Percentiles rank a stretch among this genome's conserved stretches.
These are phyloP conservation scores for Mortierella sp. DNA, from an alignment of 371 early-diverging fungal genomes.

Conservation along the genomic window DNA sequence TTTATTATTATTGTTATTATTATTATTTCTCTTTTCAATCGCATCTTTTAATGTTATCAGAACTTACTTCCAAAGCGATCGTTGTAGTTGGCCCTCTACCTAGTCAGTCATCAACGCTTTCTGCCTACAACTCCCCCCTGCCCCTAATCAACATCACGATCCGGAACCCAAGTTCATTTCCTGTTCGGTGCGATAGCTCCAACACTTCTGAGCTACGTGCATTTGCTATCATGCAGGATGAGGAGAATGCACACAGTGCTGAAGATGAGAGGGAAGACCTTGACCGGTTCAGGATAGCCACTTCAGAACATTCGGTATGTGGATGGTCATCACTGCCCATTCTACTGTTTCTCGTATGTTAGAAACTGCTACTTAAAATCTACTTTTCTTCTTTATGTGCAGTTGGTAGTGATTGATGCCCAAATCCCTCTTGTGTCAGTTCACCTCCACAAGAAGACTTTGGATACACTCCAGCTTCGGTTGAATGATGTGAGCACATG, in stretches of 20 bases:
- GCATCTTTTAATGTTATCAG: conserved; percentile 4
- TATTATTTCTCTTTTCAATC: too few relatives aligned
- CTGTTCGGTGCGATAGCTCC: conserved; percentile 16
- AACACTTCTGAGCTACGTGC: conserved; percentile 18
- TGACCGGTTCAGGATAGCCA: conserved; percentile 70
- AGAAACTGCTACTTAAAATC: conserved; percentile 1
- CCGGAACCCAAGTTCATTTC: conserved; percentile 16
- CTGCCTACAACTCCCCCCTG: conserved; percentile 22
- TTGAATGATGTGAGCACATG: conserved; percentile 77
- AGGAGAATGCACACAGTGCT: conserved; percentile 63
- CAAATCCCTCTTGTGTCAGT: conserved; percentile 72
- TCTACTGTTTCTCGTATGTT: background rate
- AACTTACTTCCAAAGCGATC: conserved; percentile 28
- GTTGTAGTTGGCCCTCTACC: conserved; percentile 26
- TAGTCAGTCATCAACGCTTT: conserved; percentile 18
- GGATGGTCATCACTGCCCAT: conserved; percentile 13
- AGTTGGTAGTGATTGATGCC: conserved; percentile 72
- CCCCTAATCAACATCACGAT: conserved; percentile 33
- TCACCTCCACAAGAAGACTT: conserved; percentile 63
- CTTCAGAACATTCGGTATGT: conserved; percentile 72
- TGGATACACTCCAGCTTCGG: conserved; percentile 75
- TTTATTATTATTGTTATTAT: background rate
- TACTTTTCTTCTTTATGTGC: background rate
- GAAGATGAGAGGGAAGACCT: conserved; percentile 71
- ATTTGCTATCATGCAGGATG: conserved; percentile 54